Base-by-base conservation (phyloP, 176 grass and related monocot species). In the Musa beccarii region DNA sequence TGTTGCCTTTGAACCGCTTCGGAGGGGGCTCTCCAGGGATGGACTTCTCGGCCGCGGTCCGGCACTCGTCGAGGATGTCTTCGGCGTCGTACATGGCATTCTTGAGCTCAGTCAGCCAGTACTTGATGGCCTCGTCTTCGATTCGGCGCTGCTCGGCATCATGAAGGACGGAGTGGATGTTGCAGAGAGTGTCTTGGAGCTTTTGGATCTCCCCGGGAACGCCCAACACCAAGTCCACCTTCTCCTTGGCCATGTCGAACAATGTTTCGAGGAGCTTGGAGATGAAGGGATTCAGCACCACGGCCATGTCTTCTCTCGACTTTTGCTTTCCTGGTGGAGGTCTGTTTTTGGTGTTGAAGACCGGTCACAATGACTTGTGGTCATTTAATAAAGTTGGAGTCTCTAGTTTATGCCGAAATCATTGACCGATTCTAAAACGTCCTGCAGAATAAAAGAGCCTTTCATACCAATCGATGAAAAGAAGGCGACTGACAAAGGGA, bases 41-140 rank as follows among this genome's bases (percentile, higher is more conserved):
- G 1, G 25, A 66, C 2, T 12, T 10, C 74, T 61, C 53, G 11
- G 9, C 61, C 52, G 53, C 52, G 63, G 86, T 66, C 2, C 55
- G 17, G 56, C 56, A 86, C 10, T 73, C 56, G 22, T 86, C 88
- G 49, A 90, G 51, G 57, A 90, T 72, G 10, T 90, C 81, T 9
- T 86, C 81, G 7, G 78, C 71, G 3, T 90, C 78, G 9, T 84
- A 90, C 81, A 90, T 79, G 74, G 67, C 74, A 56, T 86, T 84
- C 16, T 71, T 89, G 14, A 89, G 78, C 19, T 86, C 80, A 16
- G 53, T 55, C 10, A 75, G 12, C 77, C 81, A 86, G 0, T 3
- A 0, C 0, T 75, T 34, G 28, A 84, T 76, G 0, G 0, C 14
- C 8, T 3, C 1, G 0, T 77, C 79, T 0, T 19, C 2, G 43